A percentile compares a stretch with the other conserved stretches of the same genome.
Conservation (phyloP, 2,329 filamentous ascomycete species). For the Samsoniella hepiali region DNA sequence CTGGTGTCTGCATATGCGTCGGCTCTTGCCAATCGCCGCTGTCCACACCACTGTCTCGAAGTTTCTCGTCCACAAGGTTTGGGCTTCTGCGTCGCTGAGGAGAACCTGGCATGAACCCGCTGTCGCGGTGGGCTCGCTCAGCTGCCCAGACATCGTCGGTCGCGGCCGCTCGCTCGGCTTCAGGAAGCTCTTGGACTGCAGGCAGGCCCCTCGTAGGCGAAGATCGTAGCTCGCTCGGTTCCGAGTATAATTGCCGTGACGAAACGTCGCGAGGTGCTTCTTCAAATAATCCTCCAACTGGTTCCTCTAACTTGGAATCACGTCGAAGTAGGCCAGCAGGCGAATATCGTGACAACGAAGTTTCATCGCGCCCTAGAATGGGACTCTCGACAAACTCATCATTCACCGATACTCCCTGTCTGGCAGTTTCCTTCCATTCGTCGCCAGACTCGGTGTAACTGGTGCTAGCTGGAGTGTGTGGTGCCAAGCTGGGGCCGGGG, state of each 20-base stretch:
- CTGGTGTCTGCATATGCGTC: slow-evolving; percentile 28
- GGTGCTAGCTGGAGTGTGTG: slow-evolving; percentile 21
- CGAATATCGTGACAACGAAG: slow-evolving; percentile 20
- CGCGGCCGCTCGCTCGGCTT: slow-evolving; percentile 39
- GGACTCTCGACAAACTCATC: slow-evolving; percentile 38
- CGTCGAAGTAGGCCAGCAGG: slow-evolving; percentile 30
- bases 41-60: slow-evolving; percentile 57
- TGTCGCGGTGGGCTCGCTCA: slow-evolving; percentile 46
- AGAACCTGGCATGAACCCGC: slow-evolving; percentile 46
- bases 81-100: slow-evolving; percentile 36
- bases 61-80: slow-evolving; percentile 32
- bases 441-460: slow-evolving; percentile 24
- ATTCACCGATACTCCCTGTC: slow-evolving; percentile 26
- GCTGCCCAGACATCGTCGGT: slow-evolving; percentile 24
- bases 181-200: slow-evolving; percentile 50
- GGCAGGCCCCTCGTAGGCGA: slow-evolving; percentile 45
- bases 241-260: slow-evolving; percentile 25
- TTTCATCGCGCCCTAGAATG: slow-evolving; percentile 32
- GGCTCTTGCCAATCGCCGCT: slow-evolving; percentile 46
- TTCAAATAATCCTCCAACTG: slow-evolving; percentile 30
- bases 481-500: slow-evolving; percentile 5
- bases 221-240: slow-evolving; percentile 39
- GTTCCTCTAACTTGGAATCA: slow-evolving; percentile 31
- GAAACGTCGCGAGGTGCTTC: slow-evolving; percentile 30
- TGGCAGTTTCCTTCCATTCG: slow-evolving; percentile 26